Evolutionary conservation across 1,284 basidiomycete genomes (phyloP).

Genomic region (Phellopilus nigrolimitatus): DNA sequence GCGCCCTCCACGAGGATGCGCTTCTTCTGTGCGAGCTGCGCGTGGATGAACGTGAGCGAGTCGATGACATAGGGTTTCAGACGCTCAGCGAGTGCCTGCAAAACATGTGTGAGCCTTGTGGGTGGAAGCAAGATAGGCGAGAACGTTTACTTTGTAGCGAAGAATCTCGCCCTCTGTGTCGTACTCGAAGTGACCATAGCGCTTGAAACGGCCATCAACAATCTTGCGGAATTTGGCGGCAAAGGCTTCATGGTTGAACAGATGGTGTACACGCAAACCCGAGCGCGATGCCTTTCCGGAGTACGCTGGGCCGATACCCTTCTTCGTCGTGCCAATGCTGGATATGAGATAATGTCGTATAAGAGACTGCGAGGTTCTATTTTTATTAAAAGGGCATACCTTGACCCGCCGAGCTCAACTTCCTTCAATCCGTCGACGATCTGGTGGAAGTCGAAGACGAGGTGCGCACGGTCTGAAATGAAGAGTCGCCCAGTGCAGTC

Average conservation of each 20-base stretch:
- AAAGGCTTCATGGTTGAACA: conserved; percentile 88
- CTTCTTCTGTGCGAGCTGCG: conserved; percentile 73
- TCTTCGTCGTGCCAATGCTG: conserved; percentile 96
- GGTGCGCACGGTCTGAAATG: conserved; percentile 92
- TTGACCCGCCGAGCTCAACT: conserved; percentile 90
- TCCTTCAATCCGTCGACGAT: conserved; percentile 99
- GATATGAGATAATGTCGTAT: not conserved
- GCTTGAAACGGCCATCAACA: conserved; percentile 96
- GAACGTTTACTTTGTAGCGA: conserved; percentile 69
- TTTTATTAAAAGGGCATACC: conserved; percentile 36
- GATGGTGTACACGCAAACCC: conserved; percentile 92
- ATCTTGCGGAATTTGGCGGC: conserved; percentile 91
- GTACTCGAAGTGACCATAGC: conserved; percentile 97
- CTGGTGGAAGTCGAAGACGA: conserved; percentile 99
- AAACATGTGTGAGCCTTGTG: conserved; percentile 2
- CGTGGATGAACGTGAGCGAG: conserved; percentile 82
- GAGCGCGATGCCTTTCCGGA: conserved; percentile 96
- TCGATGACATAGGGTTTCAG: conserved; percentile 88
- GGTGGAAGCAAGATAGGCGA: not conserved
- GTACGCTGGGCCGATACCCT: conserved; percentile 98
- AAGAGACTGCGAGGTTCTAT: not conserved
- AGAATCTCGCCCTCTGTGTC: conserved; percentile 96
- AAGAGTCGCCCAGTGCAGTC: conserved; percentile 85
- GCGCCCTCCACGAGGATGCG: conserved; percentile 92
- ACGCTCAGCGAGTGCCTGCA: conserved; percentile 79